Base-by-base conservation (phyloP, 2,329 filamentous ascomycete genomes). In the Clonostachys rosea region DNA sequence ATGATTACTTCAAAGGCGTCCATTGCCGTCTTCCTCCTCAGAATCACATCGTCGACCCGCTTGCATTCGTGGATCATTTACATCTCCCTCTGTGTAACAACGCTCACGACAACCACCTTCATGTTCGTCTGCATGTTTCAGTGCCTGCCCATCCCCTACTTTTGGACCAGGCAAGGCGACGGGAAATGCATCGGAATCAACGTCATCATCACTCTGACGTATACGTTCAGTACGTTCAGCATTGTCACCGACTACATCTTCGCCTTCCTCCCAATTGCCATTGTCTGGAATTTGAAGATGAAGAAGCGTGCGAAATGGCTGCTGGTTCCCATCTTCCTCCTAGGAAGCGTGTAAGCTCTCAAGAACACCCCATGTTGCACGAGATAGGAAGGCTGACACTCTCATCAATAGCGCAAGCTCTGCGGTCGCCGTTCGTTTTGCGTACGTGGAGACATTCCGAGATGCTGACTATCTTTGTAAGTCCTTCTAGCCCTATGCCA, bases 261-360 rank as follows among this genome's bases (percentile, higher is more conserved):
- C 45, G 76, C 75, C 6, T 56, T 80, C 12, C 57, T 81, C 5
- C 78, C 77, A 1, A 68, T 76, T 9, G 75, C 75, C 50, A 64
- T 85, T 5, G 68, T 84, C 2, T 75, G 69, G 65, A 69, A 71
- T 20, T 58, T 83, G 34, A 72, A 81, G 47, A 81, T 84, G 72
- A 72, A 72, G 40, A 54, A 51, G 8, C 69, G 65, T 47, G 74
- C 71, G 3, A 84, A 82, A 55, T 34, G 70, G 6, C 69, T 77
- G 3, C 63, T 83, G 20, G 72, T 73, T 9, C 66, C 68, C 7
- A 69, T 84, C 40, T 62, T 85, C 43, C 69, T 70, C 6, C 71
- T 84, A 64, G 83, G 79, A 30, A 79, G 79, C 54, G 56, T 74
- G 71, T 67, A 58, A 50, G 63, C 63, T 30, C 24, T 10, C 24